A percentile compares a stretch with the other conserved stretches of the same genome.
These are phyloP conservation scores for Microsporum ferrugineum DNA, from an alignment of 2,329 filamentous ascomycete genomes.

Conservation along the genomic window DNA sequence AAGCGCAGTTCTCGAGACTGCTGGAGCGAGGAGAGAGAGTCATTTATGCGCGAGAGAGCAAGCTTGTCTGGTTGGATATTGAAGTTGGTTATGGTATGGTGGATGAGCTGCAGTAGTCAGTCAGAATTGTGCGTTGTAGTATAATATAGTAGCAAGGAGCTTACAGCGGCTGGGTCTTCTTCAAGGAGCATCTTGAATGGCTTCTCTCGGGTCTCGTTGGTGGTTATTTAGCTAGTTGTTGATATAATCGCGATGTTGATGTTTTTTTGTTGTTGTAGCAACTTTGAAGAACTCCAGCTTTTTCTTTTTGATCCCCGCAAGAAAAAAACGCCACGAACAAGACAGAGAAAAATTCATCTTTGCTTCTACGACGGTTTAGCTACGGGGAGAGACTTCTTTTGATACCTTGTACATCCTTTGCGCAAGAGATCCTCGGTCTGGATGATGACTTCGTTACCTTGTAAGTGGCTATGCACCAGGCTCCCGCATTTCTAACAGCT, in stretches of 20 bases:
- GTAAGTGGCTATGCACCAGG: conserved; percentile 3
- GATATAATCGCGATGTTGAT: not conserved
- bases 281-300: not conserved
- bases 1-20: conserved; percentile 71
- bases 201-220: not conserved
- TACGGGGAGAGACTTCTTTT: not conserved
- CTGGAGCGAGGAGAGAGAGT: conserved; percentile 71
- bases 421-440: not conserved
- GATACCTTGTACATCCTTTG: not conserved
- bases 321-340: not conserved
- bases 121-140: not conserved
- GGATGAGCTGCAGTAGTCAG: conserved; percentile 56
- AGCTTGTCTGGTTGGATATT: conserved; percentile 81
- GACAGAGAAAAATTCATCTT: too few species aligned
- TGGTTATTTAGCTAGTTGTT: not conserved
- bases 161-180: conserved; percentile 77
- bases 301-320: not conserved
- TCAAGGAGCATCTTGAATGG: conserved; percentile 71
- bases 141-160: conserved; percentile 19
- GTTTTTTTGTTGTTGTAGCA: not conserved
- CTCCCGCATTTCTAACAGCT: not conserved
- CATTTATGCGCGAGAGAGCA: conserved; percentile 69
- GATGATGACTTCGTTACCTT: not conserved
- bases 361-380: too few species aligned
- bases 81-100: conserved; percentile 87